Base-by-base conservation (phyloP, 2,329 filamentous ascomycete genomes). In the Diaporthe vexans region DNA sequence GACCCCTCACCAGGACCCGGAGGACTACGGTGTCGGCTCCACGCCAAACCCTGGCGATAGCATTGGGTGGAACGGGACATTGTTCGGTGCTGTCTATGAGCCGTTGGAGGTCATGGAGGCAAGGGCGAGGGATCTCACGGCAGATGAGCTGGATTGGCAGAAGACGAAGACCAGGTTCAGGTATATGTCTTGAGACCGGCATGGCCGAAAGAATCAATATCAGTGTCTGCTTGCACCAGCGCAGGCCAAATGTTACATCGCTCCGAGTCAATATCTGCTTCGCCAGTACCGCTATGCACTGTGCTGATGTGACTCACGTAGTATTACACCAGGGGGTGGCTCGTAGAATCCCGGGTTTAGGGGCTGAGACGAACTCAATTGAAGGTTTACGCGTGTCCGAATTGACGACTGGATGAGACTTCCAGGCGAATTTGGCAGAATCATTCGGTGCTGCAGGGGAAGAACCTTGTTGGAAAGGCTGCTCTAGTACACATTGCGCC, bases 41-140 rank as follows among this genome's bases (percentile, higher is more conserved):
- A 51, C 46, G 6, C 58, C 67, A 10, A 19, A 9, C 35, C 21
- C 58, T 8, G 37, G 58, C 2, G 74, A 75, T n/a, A 69, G 46
- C 17, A 72, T 75, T 10, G 74, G 74, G 26, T 75, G 74, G 74
- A 71, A 75, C 37, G 74, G 74, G 4, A 74, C 72, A 10, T 6
- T 57, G 8, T 69, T 72, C 8, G 74, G 74, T 5, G 72, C 58
- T 7, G 68, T 72, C 4, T 72, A 72, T 26, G 74, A 75, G 68
- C 67, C 70, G 8, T 37, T 75, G 43, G 68, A 69, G 9, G 52
- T 63, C 17, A 58, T 75, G 26, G 74, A 75, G 72, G 74, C 74
- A 8, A 52, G 74, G 67, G 74, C 74, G 1, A 40, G 74, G 21
- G 74, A 75, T 51, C 58, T 75, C 17, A 75, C 72, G 6, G 33